A percentile compares a stretch with the other conserved stretches of the same genome.
Evolutionary conservation across 495 filamentous ascomycete species (phyloP).

Genomic region (Lepidopterella palustris): DNA sequence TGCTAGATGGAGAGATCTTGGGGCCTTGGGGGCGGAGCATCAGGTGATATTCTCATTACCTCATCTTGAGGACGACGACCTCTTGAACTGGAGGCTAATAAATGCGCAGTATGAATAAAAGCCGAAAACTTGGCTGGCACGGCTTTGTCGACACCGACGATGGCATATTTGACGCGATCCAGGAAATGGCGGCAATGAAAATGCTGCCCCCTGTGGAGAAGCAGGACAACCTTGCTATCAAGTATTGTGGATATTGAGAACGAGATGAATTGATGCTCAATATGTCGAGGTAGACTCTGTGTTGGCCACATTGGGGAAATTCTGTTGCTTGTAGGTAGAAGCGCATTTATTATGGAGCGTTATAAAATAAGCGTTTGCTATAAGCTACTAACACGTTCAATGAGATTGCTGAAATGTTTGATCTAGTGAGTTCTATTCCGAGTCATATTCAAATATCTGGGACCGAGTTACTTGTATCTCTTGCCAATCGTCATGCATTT

Average conservation of each 20-base stretch:
- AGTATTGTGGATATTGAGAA: background rate
- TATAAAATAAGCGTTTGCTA: no score
- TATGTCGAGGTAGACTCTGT: no score
- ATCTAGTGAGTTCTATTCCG: no score
- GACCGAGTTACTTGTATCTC: no score
- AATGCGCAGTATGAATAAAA: constrained; percentile 36
- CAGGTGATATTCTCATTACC: constrained; percentile 26
- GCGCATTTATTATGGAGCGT: no score
- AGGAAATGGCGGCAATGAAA: constrained; percentile 32
- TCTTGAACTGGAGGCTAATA: background rate
- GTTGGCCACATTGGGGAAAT: no score
- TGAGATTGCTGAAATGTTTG: no score
- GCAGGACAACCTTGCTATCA: background rate
- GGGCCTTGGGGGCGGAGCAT: constrained; percentile 11
- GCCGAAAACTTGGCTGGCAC: constrained; percentile 38
- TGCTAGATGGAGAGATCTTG: constrained; percentile 4
- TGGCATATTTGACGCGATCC: constrained; percentile 33
- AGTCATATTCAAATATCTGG: no score
- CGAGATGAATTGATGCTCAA: no score
- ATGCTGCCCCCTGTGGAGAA: constrained; percentile 23
- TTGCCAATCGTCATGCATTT: no score
- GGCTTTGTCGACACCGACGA: constrained; percentile 41
- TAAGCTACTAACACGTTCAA: no score
- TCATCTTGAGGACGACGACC: background rate
- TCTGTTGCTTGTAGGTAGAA: no score